phyloP scores from a whole-genome alignment of 805 yeast genomes.

The Candida succiphila region DNA sequence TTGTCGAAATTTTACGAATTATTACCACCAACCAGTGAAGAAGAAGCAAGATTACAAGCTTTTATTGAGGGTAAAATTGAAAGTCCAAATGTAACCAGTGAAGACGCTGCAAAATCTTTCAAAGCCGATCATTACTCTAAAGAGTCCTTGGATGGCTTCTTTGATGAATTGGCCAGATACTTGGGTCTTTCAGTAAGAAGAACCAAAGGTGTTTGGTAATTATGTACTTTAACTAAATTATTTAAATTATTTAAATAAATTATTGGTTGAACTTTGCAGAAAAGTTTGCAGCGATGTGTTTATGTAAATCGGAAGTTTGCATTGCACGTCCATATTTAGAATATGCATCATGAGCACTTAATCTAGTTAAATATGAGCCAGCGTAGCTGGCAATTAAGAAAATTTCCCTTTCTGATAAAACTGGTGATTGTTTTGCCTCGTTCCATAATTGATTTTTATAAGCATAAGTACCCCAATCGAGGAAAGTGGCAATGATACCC shows the following conservation, averaged over 20 bases:
- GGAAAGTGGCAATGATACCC: slow-evolving; percentile 74
- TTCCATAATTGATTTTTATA: slow-evolving; percentile 55
- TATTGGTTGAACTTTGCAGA: no score
- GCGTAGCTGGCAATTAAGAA: slow-evolving; percentile 54
- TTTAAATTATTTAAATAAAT: background rate
- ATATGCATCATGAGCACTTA: slow-evolving; percentile 58
- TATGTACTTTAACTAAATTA: background rate
- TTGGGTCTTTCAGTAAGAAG: slow-evolving; percentile 54
- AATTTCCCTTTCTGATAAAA: slow-evolving; percentile 20
- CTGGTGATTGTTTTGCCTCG: slow-evolving; percentile 23
- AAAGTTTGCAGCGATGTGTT: slow-evolving; percentile 50
- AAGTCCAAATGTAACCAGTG: slow-evolving; percentile 23
- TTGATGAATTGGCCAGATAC: slow-evolving; percentile 57
- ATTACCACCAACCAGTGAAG: slow-evolving; percentile 52
- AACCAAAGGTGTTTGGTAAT: slow-evolving; percentile 36
- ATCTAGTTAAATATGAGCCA: slow-evolving; percentile 59
- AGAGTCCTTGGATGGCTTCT: slow-evolving; percentile 43
- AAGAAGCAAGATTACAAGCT: slow-evolving; percentile 40
- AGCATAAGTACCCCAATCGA: slow-evolving; percentile 69
- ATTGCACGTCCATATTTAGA: slow-evolving; percentile 59
- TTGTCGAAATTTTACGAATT: slow-evolving; percentile 70
- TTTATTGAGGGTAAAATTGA: slow-evolving; percentile 41
- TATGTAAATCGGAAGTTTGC: slow-evolving; percentile 78
- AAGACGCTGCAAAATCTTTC: slow-evolving; percentile 18
- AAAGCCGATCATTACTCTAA: slow-evolving; percentile 26